Evolutionary conservation across 2,329 filamentous ascomycete genomes (phyloP).

Genomic region (Sporothrix humicola): DNA sequence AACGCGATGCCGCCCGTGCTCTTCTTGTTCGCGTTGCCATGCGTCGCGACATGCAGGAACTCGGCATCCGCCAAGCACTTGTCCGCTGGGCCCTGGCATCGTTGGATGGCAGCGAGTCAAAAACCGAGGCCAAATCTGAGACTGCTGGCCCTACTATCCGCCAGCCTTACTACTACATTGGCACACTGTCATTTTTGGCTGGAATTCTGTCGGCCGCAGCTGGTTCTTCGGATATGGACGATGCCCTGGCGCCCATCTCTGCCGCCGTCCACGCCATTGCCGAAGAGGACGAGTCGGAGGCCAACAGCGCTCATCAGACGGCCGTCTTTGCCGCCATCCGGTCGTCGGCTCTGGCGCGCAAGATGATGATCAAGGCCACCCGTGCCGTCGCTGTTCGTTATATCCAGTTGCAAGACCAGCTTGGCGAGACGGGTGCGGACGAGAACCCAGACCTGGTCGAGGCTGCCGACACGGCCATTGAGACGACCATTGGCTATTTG

Average conservation of each 20-base stretch:
- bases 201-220: conserved; percentile 72
- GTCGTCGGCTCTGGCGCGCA: conserved; percentile 79
- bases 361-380: conserved; percentile 83
- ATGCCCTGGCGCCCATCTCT: conserved; percentile 70
- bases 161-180: conserved; percentile 74
- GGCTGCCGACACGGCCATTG: conserved; percentile 72
- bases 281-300: conserved; percentile 45
- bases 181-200: conserved; percentile 78
- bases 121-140: conserved; percentile 33
- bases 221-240: conserved; percentile 75
- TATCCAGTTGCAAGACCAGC: conserved; percentile 62
- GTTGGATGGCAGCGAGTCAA: conserved; percentile 50
- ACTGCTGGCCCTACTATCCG: conserved; percentile 46
- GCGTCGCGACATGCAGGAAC: conserved; percentile 82
- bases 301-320: conserved; percentile 41
- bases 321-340: conserved; percentile 59
- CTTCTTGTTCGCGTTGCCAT: conserved; percentile 82
- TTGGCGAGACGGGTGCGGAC: conserved; percentile 46
- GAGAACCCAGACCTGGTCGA: conserved; percentile 48
- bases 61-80: conserved; percentile 71
- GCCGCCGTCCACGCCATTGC: conserved; percentile 65
- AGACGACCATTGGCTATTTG: conserved; percentile 81
- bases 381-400: conserved; percentile 68
- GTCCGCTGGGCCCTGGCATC: conserved; percentile 72
- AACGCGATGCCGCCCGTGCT: conserved; percentile 83